Evolutionary conservation across 441 rosid genomes (phyloP).

Genomic region (Croton setiger): DNA sequence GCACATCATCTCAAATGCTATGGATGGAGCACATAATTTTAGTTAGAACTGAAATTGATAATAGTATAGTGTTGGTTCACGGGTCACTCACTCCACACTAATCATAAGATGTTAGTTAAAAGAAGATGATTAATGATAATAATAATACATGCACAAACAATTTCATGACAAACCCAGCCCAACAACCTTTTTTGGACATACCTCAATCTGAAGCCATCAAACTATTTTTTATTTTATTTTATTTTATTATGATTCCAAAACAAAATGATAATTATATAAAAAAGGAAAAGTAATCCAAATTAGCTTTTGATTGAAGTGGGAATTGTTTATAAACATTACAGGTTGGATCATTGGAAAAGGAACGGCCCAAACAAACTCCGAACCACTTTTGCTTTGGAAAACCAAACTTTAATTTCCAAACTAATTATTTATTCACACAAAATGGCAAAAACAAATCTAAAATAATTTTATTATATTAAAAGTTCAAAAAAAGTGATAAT

Average conservation of each 20-base stretch:
- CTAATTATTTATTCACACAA: neutral
- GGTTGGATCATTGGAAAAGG: conserved; percentile 20
- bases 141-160: conserved; percentile 3
- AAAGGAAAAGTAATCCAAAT: neutral
- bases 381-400: neutral
- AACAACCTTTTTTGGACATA: conserved; percentile 33
- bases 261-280: neutral
- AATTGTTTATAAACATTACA: conserved; percentile 11
- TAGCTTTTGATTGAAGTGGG: conserved; percentile 4
- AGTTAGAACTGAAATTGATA: conserved; percentile 15
- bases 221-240: too few relatives aligned
- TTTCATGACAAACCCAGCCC: conserved; percentile 37
- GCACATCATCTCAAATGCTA: neutral
- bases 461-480: too few relatives aligned
- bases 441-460: neutral
- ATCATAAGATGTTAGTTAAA: conserved; percentile 21
- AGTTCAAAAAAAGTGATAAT: too few relatives aligned
- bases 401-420: neutral
- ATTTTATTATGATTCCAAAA: too few relatives aligned
- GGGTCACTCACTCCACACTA: conserved; percentile 28
- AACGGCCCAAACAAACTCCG: neutral
- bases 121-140: conserved; percentile 18
- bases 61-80: conserved; percentile 28
- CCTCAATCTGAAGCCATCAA: neutral
- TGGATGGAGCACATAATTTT: too few relatives aligned